A percentile compares a stretch with the other conserved stretches of the same genome.
Evolutionary conservation across 1,284 basidiomycete species (phyloP).

Genomic region (Flammula alnicola): DNA sequence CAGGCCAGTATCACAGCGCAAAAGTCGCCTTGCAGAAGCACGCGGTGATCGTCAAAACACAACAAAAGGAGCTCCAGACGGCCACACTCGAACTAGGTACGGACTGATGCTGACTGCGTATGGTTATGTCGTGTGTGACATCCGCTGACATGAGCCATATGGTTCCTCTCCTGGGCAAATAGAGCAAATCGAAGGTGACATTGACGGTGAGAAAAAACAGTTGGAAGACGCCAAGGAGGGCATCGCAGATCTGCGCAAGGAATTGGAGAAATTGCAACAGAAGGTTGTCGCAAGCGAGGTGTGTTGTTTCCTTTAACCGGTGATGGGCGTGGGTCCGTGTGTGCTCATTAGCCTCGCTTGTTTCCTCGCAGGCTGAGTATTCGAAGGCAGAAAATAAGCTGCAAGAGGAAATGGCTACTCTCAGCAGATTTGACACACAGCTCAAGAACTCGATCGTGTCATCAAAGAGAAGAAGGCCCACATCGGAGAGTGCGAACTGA

Average conservation of each 20-base stretch:
- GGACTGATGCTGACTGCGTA: constrained; percentile 26
- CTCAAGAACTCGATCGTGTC: constrained; percentile 79
- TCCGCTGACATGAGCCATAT: constrained; percentile 4
- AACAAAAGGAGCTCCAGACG: constrained; percentile 90
- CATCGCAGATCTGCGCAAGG: constrained; percentile 63
- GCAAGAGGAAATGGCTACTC: constrained; percentile 81
- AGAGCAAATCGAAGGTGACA: constrained; percentile 89
- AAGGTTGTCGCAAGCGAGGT: constrained; percentile 63
- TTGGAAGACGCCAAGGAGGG: constrained; percentile 65
- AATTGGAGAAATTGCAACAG: constrained; percentile 64
- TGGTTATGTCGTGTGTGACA: background rate
- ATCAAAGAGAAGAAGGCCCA: constrained; percentile 85
- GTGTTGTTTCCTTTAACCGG: constrained; percentile 14
- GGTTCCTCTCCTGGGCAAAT: too few relatives aligned
- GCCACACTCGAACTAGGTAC: constrained; percentile 85
- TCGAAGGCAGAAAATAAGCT: constrained; percentile 76
- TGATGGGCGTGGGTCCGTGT: background rate
- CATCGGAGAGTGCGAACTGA: constrained; percentile 74
- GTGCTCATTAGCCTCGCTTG: background rate
- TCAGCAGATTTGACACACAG: constrained; percentile 89
- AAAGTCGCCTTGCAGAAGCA: constrained; percentile 85
- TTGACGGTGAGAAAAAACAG: constrained; percentile 61
- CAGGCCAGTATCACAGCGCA: constrained; percentile 81
- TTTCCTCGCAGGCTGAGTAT: constrained; percentile 49
- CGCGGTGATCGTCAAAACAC: constrained; percentile 79